Conservation (phyloP, 805 yeast species). For the Sugiyamaella qingdaonensis region DNA sequence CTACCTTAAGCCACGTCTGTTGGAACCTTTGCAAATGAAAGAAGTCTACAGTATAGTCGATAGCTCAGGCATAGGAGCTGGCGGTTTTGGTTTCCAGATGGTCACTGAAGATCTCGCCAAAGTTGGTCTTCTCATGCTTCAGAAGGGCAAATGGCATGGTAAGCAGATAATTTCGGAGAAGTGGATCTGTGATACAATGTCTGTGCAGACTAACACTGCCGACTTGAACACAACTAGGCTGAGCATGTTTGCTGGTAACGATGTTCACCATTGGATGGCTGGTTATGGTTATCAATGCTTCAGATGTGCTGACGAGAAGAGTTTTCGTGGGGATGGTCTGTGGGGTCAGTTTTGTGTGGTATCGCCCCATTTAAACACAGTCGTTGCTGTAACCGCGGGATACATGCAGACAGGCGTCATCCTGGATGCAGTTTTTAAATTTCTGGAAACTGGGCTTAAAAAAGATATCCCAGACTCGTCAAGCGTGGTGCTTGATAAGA, state of each 20-base stretch:
- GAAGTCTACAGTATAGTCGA: slow-evolving; percentile 7
- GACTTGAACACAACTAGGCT: neutral
- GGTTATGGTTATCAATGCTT: slow-evolving; percentile 19
- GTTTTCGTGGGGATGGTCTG: slow-evolving; percentile 17
- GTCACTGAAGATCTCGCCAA: slow-evolving; percentile 16
- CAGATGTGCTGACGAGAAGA: slow-evolving; percentile 6
- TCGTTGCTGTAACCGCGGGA: slow-evolving; percentile 16
- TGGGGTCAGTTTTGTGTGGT: slow-evolving; percentile 16
- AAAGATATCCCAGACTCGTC: neutral
- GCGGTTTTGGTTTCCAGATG: slow-evolving; percentile 16
- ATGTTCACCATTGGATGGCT: slow-evolving; percentile 1
- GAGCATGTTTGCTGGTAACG: neutral
- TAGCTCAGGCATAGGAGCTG: slow-evolving; percentile 7
- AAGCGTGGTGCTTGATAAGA: neutral
- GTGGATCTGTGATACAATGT: slow-evolving; percentile 11
- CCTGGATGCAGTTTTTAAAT: slow-evolving; percentile 4
- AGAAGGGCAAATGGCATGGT: slow-evolving; percentile 17
- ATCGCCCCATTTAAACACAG: slow-evolving; percentile 9
- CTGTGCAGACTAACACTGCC: slow-evolving; percentile 7
- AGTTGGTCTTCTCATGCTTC: slow-evolving; percentile 11
- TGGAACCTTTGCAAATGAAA: slow-evolving; percentile 16
- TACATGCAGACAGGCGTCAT: slow-evolving; percentile 1
- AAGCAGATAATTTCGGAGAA: slow-evolving; percentile 12
- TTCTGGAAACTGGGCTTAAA: neutral
- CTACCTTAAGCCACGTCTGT: slow-evolving; percentile 13